Percentiles rank a stretch among this genome's conserved stretches.
These are phyloP conservation scores for Rhododendron henanense DNA, from an alignment of 148 eudicot species.

Conservation along the genomic window DNA sequence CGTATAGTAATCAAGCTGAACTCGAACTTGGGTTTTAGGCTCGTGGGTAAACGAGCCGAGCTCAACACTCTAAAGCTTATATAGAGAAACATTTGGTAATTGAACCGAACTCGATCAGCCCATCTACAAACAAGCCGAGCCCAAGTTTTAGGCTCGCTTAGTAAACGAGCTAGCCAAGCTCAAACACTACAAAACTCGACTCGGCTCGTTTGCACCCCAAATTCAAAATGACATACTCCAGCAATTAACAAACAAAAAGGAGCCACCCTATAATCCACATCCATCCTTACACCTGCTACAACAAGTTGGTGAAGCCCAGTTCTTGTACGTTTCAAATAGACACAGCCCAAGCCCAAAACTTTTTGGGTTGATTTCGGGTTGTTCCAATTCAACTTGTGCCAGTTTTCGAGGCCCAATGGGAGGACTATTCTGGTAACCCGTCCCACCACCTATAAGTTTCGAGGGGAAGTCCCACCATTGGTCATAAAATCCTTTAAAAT, in stretches of 20 bases:
- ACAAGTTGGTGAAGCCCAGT: not conserved
- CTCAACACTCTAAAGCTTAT: not conserved
- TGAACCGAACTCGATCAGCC: not conserved
- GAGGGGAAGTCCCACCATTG: not conserved
- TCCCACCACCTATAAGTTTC: not conserved
- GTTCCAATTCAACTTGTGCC: not conserved
- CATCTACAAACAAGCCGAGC: not conserved
- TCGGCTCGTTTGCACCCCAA: not conserved
- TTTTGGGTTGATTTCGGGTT: not conserved
- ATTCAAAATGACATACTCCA: not conserved
- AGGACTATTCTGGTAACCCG: not conserved
- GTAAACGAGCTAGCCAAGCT: not conserved
- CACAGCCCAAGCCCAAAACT: not conserved
- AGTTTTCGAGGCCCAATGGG: not conserved
- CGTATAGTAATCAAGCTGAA: not conserved
- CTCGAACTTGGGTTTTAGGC: not conserved
- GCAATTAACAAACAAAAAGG: not conserved
- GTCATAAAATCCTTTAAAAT: not conserved
- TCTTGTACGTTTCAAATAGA: not conserved
- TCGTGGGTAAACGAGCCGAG: not conserved
- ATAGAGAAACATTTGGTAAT: too few relatives aligned
- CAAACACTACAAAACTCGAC: not conserved
- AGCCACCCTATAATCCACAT: not conserved
- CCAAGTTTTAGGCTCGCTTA: not conserved
- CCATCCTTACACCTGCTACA: not conserved